Percentiles rank a stretch among this genome's conserved stretches.
phyloP scores from a whole-genome alignment of 2,329 filamentous ascomycete species.

The Aspergillus unguis region DNA sequence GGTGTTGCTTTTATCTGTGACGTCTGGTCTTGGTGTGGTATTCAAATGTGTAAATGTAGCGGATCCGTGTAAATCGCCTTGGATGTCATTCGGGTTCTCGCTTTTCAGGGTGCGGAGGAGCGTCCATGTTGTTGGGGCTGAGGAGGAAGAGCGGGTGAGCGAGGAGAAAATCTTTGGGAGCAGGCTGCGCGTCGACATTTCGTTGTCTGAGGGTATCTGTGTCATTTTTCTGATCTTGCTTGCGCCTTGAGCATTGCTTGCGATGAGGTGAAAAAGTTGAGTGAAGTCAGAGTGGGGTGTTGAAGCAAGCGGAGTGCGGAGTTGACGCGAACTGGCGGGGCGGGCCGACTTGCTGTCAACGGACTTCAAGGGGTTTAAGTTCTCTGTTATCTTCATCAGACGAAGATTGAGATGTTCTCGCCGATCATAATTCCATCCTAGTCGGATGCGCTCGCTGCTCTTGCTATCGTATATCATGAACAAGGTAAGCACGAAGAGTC shows the following conservation, averaged over 20 bases:
- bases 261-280: background rate
- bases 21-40: background rate
- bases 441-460: too few relatives aligned
- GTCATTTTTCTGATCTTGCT: background rate
- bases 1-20: background rate
- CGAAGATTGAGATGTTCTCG: too few relatives aligned
- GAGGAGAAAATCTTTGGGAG: background rate
- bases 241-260: background rate
- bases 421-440: too few relatives aligned
- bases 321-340: too few relatives aligned
- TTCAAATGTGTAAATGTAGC: conserved; percentile 36
- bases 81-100: conserved; percentile 40
- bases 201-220: background rate
- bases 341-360: too few relatives aligned
- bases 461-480: too few relatives aligned
- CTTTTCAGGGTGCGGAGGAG: conserved; percentile 40
- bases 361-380: too few relatives aligned
- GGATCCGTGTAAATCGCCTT: conserved; percentile 40
- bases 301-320: too few relatives aligned
- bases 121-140: conserved; percentile 27
- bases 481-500: too few relatives aligned
- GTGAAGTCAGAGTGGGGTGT: background rate
- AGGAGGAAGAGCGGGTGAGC: conserved; percentile 15
- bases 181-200: background rate
- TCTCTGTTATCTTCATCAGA: too few relatives aligned